Base-by-base conservation (phyloP, 2,329 filamentous ascomycete genomes). In the Colletotrichum eremochloae region DNA sequence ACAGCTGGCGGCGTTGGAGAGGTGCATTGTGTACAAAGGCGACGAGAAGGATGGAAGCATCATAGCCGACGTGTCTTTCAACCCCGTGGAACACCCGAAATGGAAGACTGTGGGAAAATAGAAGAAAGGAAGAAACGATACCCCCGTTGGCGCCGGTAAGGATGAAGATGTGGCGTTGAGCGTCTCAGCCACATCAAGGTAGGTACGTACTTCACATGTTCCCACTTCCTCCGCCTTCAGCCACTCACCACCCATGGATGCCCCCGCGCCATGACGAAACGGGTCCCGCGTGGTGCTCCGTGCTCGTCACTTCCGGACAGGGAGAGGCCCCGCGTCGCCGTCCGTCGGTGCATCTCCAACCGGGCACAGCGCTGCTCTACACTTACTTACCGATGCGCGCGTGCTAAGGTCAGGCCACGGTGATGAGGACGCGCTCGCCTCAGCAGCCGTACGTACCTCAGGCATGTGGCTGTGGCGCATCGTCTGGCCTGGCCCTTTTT, bases 241-340 rank as follows among this genome's bases (percentile, higher is more conserved):
- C 56, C 63, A 70, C 55, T 46, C 38, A 48, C 24, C 15, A n/a
- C 36, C 33, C 66, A 72, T 38, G 70, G 53, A 18, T 44, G n/a
- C 18, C 70, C 70, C 70, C 66, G 66, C 66, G 70, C 61, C 63
- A 72, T 70, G 70, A 72, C 67, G 70, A 66, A 65, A 31, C 55
- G 33, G 46, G 52, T 58, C 56, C 70, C 67, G 55, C 40, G 8
- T 40, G 40, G 67, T 64, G 67, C 66, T 65, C 70, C 66, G 70
- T 72, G 70, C 67, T 46, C 55, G 31, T 40, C 48, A 56, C 61
- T 40, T 64, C 11, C 60, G 18, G 61, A 42, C 70, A 72, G 36
- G 70, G 60, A 72, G 60, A 46, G 46, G 42, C 70, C 70, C 70
- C 66, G 70, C 70, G 24, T 56, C 40, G 38, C 62, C 62, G 52